These are phyloP conservation scores for Rosa rugosa DNA, from an alignment of 306 rosid species.

Conservation along the genomic window DNA sequence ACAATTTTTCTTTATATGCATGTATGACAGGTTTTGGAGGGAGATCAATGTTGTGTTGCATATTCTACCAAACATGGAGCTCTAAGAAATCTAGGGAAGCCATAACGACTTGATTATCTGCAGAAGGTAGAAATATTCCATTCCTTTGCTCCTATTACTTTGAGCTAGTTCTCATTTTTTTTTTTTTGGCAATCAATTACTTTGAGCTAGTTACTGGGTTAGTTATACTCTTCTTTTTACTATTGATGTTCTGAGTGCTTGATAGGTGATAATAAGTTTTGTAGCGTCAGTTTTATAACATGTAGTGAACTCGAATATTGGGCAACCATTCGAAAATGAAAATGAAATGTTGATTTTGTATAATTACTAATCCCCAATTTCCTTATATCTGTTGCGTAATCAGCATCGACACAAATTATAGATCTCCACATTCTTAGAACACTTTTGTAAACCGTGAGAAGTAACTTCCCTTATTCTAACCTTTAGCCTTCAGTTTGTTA, in stretches of 20 bases:
- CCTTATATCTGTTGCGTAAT: background rate
- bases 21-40: background rate
- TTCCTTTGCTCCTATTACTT: background rate
- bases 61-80: background rate
- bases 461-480: background rate
- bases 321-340: background rate
- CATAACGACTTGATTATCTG: background rate
- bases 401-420: background rate
- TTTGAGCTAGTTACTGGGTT: background rate
- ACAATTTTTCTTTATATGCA: background rate
- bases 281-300: background rate
- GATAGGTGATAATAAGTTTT: background rate
- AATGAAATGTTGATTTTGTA: background rate
- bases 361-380: background rate
- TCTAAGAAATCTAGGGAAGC: background rate
- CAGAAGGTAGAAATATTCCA: background rate
- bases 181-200: background rate
- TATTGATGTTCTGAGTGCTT: background rate
- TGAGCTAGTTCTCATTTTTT: background rate
- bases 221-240: background rate
- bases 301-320: background rate
- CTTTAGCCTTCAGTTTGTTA: background rate
- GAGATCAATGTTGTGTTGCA: background rate
- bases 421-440: background rate
- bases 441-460: background rate